phyloP scores from a whole-genome alignment of 805 yeast species.

The Suhomyces sp. region DNA sequence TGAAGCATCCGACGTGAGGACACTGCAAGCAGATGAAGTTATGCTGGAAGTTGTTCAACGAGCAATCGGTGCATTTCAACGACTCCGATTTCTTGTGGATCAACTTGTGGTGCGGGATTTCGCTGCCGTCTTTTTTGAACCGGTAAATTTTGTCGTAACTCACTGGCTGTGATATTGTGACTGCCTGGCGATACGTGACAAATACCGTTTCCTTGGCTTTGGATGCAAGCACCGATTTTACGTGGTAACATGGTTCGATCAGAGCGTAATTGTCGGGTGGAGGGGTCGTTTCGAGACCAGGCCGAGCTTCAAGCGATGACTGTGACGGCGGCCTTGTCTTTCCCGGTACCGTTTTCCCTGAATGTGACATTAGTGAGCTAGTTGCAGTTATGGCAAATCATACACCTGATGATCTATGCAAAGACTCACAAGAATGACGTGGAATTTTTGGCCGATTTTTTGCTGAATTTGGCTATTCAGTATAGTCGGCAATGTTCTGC shows the following conservation, averaged over 20 bases:
- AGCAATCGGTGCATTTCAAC: slow-evolving; percentile 52
- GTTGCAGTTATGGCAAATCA: neutral
- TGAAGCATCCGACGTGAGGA: slow-evolving; percentile 71
- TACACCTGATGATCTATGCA: neutral
- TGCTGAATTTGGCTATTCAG: neutral
- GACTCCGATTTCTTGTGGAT: slow-evolving; percentile 42
- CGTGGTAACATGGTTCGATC: slow-evolving; percentile 49
- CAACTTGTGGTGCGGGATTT: slow-evolving; percentile 37
- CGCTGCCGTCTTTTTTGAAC: slow-evolving; percentile 36
- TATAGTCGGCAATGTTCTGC: neutral
- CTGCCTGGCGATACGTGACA: slow-evolving; percentile 50
- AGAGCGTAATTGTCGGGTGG: slow-evolving; percentile 25
- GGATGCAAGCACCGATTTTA: slow-evolving; percentile 46
- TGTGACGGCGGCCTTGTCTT: neutral
- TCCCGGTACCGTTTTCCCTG: slow-evolving; percentile 4
- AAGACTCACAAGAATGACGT: neutral
- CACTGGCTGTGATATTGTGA: slow-evolving; percentile 42
- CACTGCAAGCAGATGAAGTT: slow-evolving; percentile 72
- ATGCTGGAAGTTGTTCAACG: slow-evolving; percentile 35
- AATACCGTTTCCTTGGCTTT: slow-evolving; percentile 49
- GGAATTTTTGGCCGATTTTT: neutral
- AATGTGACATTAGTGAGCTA: slow-evolving; percentile 1
- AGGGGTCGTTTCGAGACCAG: slow-evolving; percentile 7
- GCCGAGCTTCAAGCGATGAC: neutral
- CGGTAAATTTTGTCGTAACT: slow-evolving; percentile 26